Evolutionary conservation across 2,329 filamentous ascomycete species (phyloP), one percentile per base, ranked within the genome.

Genomic region (Cadophora gregata): DNA sequence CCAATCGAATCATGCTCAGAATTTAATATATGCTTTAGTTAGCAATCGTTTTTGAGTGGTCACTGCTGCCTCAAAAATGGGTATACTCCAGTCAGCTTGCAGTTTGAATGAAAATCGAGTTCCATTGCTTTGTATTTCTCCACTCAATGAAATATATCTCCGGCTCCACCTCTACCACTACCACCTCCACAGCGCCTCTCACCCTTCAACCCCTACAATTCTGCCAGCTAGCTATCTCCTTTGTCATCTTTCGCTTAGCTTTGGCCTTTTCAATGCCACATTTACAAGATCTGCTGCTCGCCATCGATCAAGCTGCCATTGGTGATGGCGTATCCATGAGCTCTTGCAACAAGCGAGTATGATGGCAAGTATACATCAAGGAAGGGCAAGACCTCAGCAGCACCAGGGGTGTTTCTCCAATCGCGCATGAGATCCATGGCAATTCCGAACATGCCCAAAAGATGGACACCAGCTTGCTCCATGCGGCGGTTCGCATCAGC

Each of bases 401-500:
- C 24, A 9, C 65, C 65, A 25, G 65, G 65, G 24, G 62, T 64
- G n/a, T 51, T 64, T 6, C 65, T 38, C 62, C 74, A 76, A 67
- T 76, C 73, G 21, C 73, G 62, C 74, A 75, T 75, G 53, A 76
- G 62, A 69, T 74, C 72, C 71, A 76, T 74, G 2, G 69, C 65
- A 47, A 76, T 72, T n/a, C 68, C 73, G 58, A 75, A 75, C 65
- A 75, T 67, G 29, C 73, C 74, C 67, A 75, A 71, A 24, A 76
- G 62, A 62, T 90, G 86, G 3, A 92, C 90, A 42, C 90, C 90
- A 0, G 89, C 88, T 27, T 80, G 75, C 64, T 85, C 81, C 89
- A 92, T 92, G 56, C 89, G 85, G 36, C 85, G 81, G 77, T 92
- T 92, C 47, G 88, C 85, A 59, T 88, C 83, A 67, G 88, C 86